Percentiles rank a stretch among this genome's conserved stretches.
phyloP scores from a whole-genome alignment of 306 rosid species.

The Ziziphus jujuba region DNA sequence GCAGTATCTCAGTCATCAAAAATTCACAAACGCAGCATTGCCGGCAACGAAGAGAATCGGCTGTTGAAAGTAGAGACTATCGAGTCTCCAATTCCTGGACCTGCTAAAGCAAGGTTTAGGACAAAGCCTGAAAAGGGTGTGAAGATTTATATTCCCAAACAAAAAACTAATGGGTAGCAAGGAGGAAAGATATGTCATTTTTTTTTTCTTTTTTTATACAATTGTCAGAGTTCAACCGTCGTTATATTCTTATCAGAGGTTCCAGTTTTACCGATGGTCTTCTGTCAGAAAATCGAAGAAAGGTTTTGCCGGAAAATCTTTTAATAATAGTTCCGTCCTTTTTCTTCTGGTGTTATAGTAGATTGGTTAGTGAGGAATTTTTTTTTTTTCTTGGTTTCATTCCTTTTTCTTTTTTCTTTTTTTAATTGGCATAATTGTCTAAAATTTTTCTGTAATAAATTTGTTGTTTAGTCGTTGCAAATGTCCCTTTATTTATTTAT shows the following conservation, averaged over 20 bases:
- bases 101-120: constrained; percentile 43
- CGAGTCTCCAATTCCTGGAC: constrained; percentile 33
- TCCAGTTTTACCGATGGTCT: constrained; percentile 65
- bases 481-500: neutral
- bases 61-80: constrained; percentile 25
- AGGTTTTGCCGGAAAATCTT: constrained; percentile 44
- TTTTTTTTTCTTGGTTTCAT: constrained; percentile 9
- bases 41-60: constrained; percentile 34
- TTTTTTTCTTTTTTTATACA: constrained; percentile 38
- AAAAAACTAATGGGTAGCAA: constrained; percentile 37
- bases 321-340: constrained; percentile 37
- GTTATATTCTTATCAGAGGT: constrained; percentile 57
- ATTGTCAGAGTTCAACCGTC: constrained; percentile 46
- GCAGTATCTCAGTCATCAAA: constrained; percentile 31
- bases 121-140: constrained; percentile 47
- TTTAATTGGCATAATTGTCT: constrained; percentile 26
- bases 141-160: constrained; percentile 58
- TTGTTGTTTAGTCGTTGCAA: constrained; percentile 20
- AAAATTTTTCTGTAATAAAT: constrained; percentile 26
- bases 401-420: constrained; percentile 1
- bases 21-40: constrained; percentile 33
- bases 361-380: constrained; percentile 36
- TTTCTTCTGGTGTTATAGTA: constrained; percentile 35
- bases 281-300: constrained; percentile 59
- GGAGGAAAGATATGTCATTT: constrained; percentile 34